Percentiles rank a stretch among this genome's conserved stretches.
These are phyloP conservation scores for Mycena belliarum DNA, from an alignment of 768 basidiomycete species.

Conservation along the genomic window DNA sequence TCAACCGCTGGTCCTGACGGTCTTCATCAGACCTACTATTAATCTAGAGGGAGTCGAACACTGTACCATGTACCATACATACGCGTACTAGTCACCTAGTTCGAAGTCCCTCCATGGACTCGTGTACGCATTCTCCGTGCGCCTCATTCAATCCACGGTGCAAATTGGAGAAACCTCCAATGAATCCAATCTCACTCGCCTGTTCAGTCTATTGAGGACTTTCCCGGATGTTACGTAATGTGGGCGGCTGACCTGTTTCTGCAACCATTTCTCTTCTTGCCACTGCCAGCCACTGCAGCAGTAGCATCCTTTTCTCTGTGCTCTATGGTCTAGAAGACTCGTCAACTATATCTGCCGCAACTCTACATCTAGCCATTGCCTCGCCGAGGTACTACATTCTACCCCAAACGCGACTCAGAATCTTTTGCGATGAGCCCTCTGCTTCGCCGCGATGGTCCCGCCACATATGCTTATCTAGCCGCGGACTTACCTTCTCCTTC, in stretches of 20 bases:
- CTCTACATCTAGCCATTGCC: slow-evolving; percentile 1
- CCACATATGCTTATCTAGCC: background rate
- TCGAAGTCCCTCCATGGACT: background rate
- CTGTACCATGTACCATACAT: background rate
- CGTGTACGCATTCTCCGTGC: background rate
- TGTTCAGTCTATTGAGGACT: too few species aligned
- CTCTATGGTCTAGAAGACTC: background rate
- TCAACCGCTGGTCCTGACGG: background rate
- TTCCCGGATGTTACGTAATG: too few species aligned
- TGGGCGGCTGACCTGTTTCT: too few species aligned
- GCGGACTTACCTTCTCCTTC: slow-evolving; percentile 5
- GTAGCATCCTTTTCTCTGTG: background rate
- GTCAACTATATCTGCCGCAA: background rate
- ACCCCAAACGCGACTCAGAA: background rate
- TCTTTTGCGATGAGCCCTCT: slow-evolving; percentile 8
- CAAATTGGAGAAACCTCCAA: too few species aligned
- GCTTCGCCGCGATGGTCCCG: slow-evolving; percentile 3
- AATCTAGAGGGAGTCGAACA: background rate
- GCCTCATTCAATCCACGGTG: too few species aligned
- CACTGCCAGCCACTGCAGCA: too few species aligned
- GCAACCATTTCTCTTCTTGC: too few species aligned
- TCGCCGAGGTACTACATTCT: slow-evolving; percentile 12
- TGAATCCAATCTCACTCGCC: too few species aligned
- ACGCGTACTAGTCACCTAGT: background rate
- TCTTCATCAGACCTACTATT: background rate